Evolutionary conservation across 371 early-diverging fungal genomes (phyloP), one percentile per base, ranked within the genome.

Genomic region (Mucor plumbeus): DNA sequence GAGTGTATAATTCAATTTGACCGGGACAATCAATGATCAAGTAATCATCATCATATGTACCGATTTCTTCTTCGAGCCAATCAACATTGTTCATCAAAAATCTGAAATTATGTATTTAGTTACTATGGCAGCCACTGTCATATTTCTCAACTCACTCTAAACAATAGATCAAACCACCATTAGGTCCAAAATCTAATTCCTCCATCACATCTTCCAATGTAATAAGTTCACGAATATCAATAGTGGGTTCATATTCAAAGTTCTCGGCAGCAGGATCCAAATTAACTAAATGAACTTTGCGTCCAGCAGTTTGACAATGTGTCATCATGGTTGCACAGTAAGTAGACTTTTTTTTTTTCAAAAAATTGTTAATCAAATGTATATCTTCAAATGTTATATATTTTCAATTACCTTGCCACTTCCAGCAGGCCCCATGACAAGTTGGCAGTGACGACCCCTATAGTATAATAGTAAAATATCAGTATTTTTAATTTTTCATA

Each of bases 1-100:
- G 99, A n/a, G 99, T 97, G 81, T 99, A 99, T 44, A 99, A 87
- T 80, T 99, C 99, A 62, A 99, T 97, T 81, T 99, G 99, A 6
- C 95, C 99, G n/a, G 99, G 99, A 72, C 99, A 99, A 79, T 99
- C 99, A 66, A 99, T 90, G 47, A 99, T 92, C 59, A 99, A 81
- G 72, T 96, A 99, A 65, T 98, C 97, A 72, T 98, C 97, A 53
- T 95, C 93, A 69, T 89, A 96, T 61, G 90, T 87, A 6, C 92
- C 92, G 14, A 96, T 81, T 74, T 96, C 95, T 56, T 98, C 94
- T 77, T 97, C 96, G 9, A 99, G 78, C 94, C 98, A 99, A 77
- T 97, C 98, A 34, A 98, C 80, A 74, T 99, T 99, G 62, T 97
- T 92, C 69, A 95, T 80, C 50, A 99, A 82, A 73, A 92, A 95